phyloP scores from a whole-genome alignment of 1,284 basidiomycete genomes.

The Pyrrhoderma noxium region DNA sequence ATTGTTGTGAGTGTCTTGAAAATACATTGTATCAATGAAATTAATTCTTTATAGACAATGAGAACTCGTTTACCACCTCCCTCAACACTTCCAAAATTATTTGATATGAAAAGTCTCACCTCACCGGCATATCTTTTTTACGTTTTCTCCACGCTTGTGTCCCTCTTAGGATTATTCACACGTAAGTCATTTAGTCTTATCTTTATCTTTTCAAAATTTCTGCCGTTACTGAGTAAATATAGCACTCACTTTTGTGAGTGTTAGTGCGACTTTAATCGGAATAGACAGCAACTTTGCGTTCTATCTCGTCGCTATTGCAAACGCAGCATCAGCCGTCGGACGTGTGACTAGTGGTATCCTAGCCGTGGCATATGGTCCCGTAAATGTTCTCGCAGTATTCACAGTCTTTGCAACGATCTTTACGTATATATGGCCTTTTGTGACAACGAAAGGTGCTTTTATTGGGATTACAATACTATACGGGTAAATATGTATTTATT shows the following conservation, averaged over 20 bases:
- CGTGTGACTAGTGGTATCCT: constrained; percentile 34
- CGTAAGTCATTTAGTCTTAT: constrained; percentile 6
- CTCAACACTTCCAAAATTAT: too few relatives aligned
- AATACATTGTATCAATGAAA: too few relatives aligned
- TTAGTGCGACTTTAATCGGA: too few relatives aligned
- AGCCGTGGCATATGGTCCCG: constrained; percentile 25
- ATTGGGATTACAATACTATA: constrained; percentile 24
- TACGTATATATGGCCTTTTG: constrained; percentile 28
- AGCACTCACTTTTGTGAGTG: too few relatives aligned
- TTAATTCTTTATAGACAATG: too few relatives aligned
- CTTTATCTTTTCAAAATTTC: neutral
- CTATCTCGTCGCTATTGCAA: constrained; percentile 44
- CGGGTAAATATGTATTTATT: constrained; percentile 17
- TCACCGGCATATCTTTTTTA: neutral
- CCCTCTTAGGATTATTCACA: constrained; percentile 8
- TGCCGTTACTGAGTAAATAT: neutral
- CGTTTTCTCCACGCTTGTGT: constrained; percentile 7
- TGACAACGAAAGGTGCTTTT: constrained; percentile 20
- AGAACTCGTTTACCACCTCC: too few relatives aligned
- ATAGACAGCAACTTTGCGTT: constrained; percentile 38
- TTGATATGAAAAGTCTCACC: too few relatives aligned
- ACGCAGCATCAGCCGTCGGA: constrained; percentile 38
- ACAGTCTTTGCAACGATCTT: constrained; percentile 25
- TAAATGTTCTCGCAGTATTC: constrained; percentile 27
- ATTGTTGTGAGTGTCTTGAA: too few relatives aligned